Evolutionary conservation across 2,329 filamentous ascomycete genomes (phyloP).

Genomic region (Pseudogymnoascus sp.): DNA sequence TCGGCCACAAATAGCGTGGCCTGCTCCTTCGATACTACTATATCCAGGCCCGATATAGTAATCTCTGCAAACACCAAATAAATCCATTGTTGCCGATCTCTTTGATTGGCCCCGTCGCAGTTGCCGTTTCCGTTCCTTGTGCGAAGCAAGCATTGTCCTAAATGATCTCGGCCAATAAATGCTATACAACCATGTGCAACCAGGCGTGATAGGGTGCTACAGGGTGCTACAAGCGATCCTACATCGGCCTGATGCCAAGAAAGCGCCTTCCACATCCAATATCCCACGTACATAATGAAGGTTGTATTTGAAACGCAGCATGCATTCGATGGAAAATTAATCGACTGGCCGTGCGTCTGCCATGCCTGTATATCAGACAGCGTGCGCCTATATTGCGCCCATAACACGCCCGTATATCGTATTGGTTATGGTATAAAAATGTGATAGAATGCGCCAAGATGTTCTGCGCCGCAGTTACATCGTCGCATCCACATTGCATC

Average conservation of each 20-base stretch:
- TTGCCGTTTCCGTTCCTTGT: not conserved
- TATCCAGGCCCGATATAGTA: not conserved
- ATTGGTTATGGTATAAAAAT: not conserved
- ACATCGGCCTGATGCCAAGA: not conserved
- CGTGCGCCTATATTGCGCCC: not conserved
- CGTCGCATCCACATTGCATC: not conserved
- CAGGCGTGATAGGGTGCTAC: not conserved
- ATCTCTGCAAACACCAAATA: not conserved
- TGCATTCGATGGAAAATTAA: not conserved
- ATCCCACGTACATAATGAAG: not conserved
- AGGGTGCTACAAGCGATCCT: not conserved
- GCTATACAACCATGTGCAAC: not conserved
- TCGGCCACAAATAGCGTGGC: not conserved
- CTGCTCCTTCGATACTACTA: not conserved
- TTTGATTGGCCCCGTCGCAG: not conserved
- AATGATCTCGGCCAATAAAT: not conserved
- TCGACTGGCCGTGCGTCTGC: not conserved
- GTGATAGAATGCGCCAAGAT: not conserved
- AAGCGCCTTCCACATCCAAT: not conserved
- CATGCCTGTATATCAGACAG: not conserved
- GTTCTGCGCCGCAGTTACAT: not conserved
- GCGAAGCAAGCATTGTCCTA: not conserved
- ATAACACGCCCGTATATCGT: not conserved
- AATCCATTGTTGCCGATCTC: not conserved
- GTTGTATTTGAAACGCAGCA: conserved; percentile 2